A percentile compares a stretch with the other conserved stretches of the same genome.
Evolutionary conservation across 2,329 filamentous ascomycete species (phyloP).

Genomic region (Drechslerella dactyloides): DNA sequence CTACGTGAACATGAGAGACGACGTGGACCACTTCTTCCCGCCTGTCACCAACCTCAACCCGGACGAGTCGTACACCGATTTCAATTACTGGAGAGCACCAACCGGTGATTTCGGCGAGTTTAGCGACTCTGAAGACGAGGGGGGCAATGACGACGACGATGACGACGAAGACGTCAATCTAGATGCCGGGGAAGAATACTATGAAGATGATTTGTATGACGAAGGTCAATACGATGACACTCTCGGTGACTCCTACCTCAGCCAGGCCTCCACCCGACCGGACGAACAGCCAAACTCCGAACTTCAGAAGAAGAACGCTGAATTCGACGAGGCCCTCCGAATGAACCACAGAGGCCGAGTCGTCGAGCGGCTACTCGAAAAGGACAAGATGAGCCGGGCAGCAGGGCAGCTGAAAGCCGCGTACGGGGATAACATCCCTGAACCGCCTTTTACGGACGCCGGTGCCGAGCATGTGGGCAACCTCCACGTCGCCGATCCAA

Average conservation of each 20-base stretch:
- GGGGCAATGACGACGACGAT: conserved; percentile 64
- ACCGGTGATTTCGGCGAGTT: conserved; percentile 89
- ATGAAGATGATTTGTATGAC: conserved; percentile 59
- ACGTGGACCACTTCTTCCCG: conserved; percentile 98
- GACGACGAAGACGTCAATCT: conserved; percentile 61
- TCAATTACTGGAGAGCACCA: conserved; percentile 90
- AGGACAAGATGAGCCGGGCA: conserved; percentile 41
- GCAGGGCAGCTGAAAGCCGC: conserved; percentile 30
- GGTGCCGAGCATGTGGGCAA: conserved; percentile 19
- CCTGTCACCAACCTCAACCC: conserved; percentile 85
- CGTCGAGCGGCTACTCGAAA: conserved; percentile 34
- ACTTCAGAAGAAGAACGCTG: conserved; percentile 24
- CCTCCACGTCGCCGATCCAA: conserved; percentile 38
- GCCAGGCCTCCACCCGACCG: conserved; percentile 49
- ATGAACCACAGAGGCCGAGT: conserved; percentile 30
- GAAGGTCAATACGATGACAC: conserved; percentile 58
- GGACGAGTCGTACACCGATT: conserved; percentile 94
- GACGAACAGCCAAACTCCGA: conserved; percentile 15
- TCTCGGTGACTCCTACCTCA: conserved; percentile 41
- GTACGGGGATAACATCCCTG: conserved; percentile 22
- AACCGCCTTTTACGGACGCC: conserved; percentile 12
- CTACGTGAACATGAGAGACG: conserved; percentile 95
- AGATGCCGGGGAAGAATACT: conserved; percentile 62
- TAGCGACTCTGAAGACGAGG: conserved; percentile 66
- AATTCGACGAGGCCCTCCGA: conserved; percentile 36